Conservation (phyloP, 2,329 filamentous ascomycete species). For the Trichophyton verrucosum region DNA sequence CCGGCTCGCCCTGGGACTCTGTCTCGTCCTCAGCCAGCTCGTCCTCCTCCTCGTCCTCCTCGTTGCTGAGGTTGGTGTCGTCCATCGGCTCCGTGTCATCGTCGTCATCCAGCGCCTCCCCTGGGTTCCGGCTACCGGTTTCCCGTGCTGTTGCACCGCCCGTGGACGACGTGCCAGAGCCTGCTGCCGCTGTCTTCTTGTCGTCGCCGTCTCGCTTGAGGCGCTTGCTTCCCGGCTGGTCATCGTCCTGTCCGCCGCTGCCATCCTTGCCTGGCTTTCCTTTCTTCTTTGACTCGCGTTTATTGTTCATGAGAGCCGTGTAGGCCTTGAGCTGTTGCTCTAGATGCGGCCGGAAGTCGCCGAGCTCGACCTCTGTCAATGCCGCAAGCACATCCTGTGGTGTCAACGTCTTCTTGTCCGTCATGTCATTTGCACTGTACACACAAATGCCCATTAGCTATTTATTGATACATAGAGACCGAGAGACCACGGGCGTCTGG, state of each 20-base stretch:
- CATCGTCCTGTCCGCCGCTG: constrained; percentile 49
- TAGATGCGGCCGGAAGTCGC: constrained; percentile 45
- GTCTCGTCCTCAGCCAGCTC: constrained; percentile 15
- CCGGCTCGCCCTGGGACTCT: constrained; percentile 15
- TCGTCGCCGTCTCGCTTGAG: constrained; percentile 16
- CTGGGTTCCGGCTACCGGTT: neutral
- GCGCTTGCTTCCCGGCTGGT: constrained; percentile 14
- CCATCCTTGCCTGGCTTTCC: constrained; percentile 40
- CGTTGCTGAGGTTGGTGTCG: constrained; percentile 7
- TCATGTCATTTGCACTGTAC: constrained; percentile 48
- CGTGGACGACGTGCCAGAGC: neutral
- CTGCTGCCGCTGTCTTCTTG: constrained; percentile 11
- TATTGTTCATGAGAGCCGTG: constrained; percentile 26
- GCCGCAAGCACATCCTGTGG: constrained; percentile 50
- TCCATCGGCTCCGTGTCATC: constrained; percentile 1
- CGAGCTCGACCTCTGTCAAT: constrained; percentile 49
- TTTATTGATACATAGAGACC: too few species aligned
- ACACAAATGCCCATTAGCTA: neutral
- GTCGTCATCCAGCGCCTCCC: neutral
- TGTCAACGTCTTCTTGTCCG: constrained; percentile 50
- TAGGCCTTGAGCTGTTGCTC: constrained; percentile 46
- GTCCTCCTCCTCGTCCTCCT: constrained; percentile 17
- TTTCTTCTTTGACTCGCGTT: constrained; percentile 29
- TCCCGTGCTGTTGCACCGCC: neutral
- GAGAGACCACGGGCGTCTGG: too few species aligned